Conservation (phyloP, 176 grass and related monocot species). For the Bromus sterilis region DNA sequence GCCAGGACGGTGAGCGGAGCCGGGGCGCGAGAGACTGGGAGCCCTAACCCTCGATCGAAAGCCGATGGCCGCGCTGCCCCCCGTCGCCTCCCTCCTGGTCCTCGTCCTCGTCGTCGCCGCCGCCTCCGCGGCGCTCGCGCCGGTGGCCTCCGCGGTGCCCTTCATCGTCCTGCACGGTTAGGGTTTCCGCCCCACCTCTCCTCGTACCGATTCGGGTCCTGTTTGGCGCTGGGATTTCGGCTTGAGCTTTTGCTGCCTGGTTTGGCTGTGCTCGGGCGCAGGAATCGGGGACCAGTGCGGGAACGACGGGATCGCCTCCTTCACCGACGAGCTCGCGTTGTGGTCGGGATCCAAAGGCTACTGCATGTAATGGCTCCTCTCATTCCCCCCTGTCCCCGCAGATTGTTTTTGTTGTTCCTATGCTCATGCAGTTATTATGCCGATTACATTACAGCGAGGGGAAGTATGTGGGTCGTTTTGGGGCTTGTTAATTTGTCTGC, state of each 20-base stretch:
- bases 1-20: not conserved
- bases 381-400: not conserved
- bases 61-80: not conserved
- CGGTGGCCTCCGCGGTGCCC: conserved; percentile 33
- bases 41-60: not conserved
- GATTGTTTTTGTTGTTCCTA: not conserved
- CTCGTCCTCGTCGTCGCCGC: not conserved
- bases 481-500: not conserved
- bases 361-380: conserved; percentile 49
- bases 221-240: not conserved
- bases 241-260: not conserved
- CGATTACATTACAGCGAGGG: not conserved
- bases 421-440: not conserved
- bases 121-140: not conserved
- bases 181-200: not conserved
- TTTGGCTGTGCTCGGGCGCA: conserved; percentile 13
- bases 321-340: conserved; percentile 62
- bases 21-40: not conserved
- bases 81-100: not conserved
- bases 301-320: conserved; percentile 60
- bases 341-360: conserved; percentile 88
- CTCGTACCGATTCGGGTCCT: not conserved
- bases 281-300: conserved; percentile 86
- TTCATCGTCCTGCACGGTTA: conserved; percentile 79
- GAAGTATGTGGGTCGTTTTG: not conserved